phyloP scores from a whole-genome alignment of 805 yeast species.

The Saturnispora halmiae region DNA sequence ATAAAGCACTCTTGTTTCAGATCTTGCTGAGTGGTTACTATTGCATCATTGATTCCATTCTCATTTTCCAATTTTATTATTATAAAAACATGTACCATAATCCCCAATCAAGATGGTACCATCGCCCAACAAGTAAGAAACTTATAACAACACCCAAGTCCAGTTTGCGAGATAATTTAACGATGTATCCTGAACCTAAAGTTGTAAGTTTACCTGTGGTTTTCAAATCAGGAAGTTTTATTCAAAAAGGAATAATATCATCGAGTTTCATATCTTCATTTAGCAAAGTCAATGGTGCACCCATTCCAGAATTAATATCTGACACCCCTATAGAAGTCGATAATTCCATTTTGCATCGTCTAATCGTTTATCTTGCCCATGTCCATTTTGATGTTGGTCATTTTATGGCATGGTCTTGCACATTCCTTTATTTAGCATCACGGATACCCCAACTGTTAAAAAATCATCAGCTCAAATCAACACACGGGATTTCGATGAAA shows the following conservation, averaged over 20 bases:
- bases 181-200: background rate
- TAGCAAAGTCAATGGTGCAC: conserved; percentile 22
- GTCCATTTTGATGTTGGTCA: conserved; percentile 18
- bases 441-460: conserved; percentile 44
- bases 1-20: conserved; percentile 41
- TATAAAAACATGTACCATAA: conserved; percentile 34
- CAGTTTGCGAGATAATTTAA: conserved; percentile 18
- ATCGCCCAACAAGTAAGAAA: conserved; percentile 15
- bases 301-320: background rate
- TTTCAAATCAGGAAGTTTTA: conserved; percentile 10
- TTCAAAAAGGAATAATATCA: conserved; percentile 19
- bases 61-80: conserved; percentile 40
- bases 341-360: conserved; percentile 1
- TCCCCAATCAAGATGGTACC: conserved; percentile 27
- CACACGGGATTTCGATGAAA: conserved; percentile 42
- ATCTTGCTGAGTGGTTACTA: conserved; percentile 39
- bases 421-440: conserved; percentile 39
- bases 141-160: conserved; percentile 21
- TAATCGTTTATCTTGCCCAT: background rate
- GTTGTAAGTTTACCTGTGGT: background rate
- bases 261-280: conserved; percentile 26
- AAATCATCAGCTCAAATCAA: conserved; percentile 38
- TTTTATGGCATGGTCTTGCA: conserved; percentile 43
- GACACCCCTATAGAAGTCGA: background rate
- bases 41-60: conserved; percentile 38